phyloP scores from a whole-genome alignment of 2,329 filamentous ascomycete species.

The Beauveria brongniartii region DNA sequence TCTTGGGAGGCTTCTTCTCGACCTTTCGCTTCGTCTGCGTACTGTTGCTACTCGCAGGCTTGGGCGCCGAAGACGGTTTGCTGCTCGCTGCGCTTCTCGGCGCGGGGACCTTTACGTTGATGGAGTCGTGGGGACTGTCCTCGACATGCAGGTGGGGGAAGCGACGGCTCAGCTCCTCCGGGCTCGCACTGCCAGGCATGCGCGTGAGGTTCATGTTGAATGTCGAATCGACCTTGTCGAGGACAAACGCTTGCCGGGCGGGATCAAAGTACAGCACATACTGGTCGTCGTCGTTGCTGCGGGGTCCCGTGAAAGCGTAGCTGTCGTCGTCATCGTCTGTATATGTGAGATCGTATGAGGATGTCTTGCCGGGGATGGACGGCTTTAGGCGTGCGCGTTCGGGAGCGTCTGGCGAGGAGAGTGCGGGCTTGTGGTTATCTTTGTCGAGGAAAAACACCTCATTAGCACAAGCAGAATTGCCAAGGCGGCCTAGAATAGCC shows the following conservation, averaged over 20 bases:
- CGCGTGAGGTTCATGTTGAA: constrained; percentile 80
- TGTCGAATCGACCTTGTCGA: constrained; percentile 73
- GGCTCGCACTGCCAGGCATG: constrained; percentile 57
- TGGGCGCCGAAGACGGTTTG: neutral
- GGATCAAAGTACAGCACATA: constrained; percentile 71
- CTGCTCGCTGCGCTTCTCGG: neutral
- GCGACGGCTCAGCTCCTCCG: constrained; percentile 54
- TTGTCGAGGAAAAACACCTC: constrained; percentile 9
- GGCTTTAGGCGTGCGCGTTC: constrained; percentile 44
- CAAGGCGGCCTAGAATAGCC: neutral
- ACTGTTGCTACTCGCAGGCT: constrained; percentile 14
- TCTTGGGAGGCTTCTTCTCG: constrained; percentile 23
- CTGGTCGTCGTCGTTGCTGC: constrained; percentile 47
- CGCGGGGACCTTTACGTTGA: neutral
- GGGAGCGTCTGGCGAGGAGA: constrained; percentile 41
- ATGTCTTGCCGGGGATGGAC: constrained; percentile 37
- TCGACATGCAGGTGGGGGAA: constrained; percentile 54
- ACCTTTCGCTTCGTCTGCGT: constrained; percentile 15
- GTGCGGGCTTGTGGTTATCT: constrained; percentile 56
- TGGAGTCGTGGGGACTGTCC: constrained; percentile 17
- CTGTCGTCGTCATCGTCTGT: constrained; percentile 42
- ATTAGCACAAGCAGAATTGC: neutral
- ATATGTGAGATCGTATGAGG: constrained; percentile 49
- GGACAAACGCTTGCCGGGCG: constrained; percentile 63
- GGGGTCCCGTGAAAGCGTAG: constrained; percentile 53